These are phyloP conservation scores for Euphorbia tirucalli DNA, from an alignment of 345 rosid species.

Conservation along the genomic window DNA sequence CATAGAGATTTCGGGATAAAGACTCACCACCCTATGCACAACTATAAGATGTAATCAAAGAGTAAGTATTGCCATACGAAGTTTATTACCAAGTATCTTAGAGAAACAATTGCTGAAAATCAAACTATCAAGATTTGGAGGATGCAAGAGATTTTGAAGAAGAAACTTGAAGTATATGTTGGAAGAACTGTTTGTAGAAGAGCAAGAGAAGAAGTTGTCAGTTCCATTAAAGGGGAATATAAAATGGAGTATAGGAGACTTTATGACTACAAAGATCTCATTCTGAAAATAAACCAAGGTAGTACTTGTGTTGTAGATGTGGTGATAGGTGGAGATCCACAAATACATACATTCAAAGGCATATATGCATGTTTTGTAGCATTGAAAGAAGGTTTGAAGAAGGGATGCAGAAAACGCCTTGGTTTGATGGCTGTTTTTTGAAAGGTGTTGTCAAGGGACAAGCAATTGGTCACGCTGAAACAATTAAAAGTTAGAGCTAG, in stretches of 20 bases:
- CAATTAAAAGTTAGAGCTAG: not conserved
- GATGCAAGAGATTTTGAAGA: not conserved
- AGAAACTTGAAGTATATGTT: not conserved
- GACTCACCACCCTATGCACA: not conserved
- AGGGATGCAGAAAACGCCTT: not conserved
- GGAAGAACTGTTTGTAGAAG: not conserved
- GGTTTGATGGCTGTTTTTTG: not conserved
- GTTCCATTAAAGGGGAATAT: not conserved
- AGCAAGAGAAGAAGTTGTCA: not conserved
- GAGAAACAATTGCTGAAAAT: not conserved
- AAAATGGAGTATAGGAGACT: not conserved
- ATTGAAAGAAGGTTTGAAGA: not conserved
- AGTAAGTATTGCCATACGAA: not conserved
- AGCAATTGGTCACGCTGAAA: not conserved
- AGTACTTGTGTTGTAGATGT: not conserved
- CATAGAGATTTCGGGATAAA: not conserved
- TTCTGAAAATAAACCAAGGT: not conserved
- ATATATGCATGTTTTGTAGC: not conserved
- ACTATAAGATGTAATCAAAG: not conserved
- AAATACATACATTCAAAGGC: not conserved
- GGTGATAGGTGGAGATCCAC: not conserved
- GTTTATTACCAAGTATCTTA: not conserved
- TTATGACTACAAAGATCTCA: not conserved
- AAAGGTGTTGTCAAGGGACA: not conserved
- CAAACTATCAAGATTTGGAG: not conserved